Base-by-base conservation (phyloP, 768 basidiomycete species). In the Leucocoprinus leucothites region DNA sequence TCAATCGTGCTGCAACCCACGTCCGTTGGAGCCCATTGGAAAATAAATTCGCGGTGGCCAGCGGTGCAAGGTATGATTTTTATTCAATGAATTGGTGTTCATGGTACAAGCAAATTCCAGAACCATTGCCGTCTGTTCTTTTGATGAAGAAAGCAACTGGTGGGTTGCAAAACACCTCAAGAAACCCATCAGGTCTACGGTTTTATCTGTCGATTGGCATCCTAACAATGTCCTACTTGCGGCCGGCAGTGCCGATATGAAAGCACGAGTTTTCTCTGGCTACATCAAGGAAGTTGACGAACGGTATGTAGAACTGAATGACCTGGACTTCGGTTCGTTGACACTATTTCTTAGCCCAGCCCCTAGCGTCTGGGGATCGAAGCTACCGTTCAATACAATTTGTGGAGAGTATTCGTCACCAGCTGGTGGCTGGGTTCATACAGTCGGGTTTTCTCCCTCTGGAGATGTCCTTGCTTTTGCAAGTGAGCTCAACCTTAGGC, bases 271-370 rank as follows among this genome's bases (percentile, higher is more conserved):
- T 7, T 91, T 98, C 71, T 98, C 95, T 1, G 97, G 94, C 3
- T 98, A 93, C 71, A 95, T 98, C 75, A 99, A 99, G 77, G 97
- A 97, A 63, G 86, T 98, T 19, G 97, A 99, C 67, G 85, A 91
- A 65, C 90, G 86, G 96, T 89, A 60, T 60, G 77, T 65, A 22
- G 5, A 34, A 21, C 48, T n/a, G 31, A 54, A 51, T 11, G 25
- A 24, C 26, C 13, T 46, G 51, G 13, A 36, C 8, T 24, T 35
- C 22, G 7, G 5, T 25, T 38, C 31, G 38, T 48, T 34, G 51
- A 64, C 43, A 62, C 6, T 41, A 34, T 51, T 18, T 50, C 40
- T 16, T 43, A 96, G 95, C 65, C 97, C 96, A 18, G 76, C 85
- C 38, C 83, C 94, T 2, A 86, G 89, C 21, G 86, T 94, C 1